Evolutionary conservation across 192 early-diverging fungal genomes (phyloP), one percentile per base, ranked within the genome.

Genomic region (Geranomyces variabilis): DNA sequence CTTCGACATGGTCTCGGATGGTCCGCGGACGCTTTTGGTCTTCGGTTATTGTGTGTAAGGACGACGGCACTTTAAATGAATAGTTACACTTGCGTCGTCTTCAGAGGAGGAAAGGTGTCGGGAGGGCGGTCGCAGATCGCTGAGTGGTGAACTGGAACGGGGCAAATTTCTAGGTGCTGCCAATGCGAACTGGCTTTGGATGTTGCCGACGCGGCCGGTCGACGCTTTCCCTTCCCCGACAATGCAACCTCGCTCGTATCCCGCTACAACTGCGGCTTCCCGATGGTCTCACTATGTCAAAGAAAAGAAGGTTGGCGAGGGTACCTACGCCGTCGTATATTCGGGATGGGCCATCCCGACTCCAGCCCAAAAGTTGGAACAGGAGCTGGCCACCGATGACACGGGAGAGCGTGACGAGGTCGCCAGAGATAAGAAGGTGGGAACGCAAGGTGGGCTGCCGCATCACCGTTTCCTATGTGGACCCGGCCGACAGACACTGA

Each of bases 291-390:
- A 68, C 41, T 98, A 94, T 78, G 82, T 85, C 51, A 96, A 96
- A 80, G 90, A 92, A 49, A 83, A 86, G 58, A 98, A 96, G 79
- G 87, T 97, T 51, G 96, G 95, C 65, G 96, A 98, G 75, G 96
- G 96, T 73, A 96, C 94, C 30, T 99, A 95, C 74, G 97, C 97
- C 33, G 92, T 93, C 29, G 94, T 97, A 0, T 97, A 95, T 77
- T 78, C 84, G 51, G 94, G 94, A 76, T 85, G 70, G 73, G 75
- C 83, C 53, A 34, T 77, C 30, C 76, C 77, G 41, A 47, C 47
- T 33, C 43, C 12, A n/a, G 12, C 26, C 48, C 26, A 17, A 22
- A 31, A 49, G 47, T 29, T 64, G 17, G 63, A 63, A 34, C 19
- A 70, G 33, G 61, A 48, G 29, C 44, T 72, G 43, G 70, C 41